Percentiles rank a stretch among this genome's conserved stretches.
These are phyloP conservation scores for Cryphonectria radicalis DNA, from an alignment of 2,329 filamentous ascomycete genomes.

Conservation along the genomic window DNA sequence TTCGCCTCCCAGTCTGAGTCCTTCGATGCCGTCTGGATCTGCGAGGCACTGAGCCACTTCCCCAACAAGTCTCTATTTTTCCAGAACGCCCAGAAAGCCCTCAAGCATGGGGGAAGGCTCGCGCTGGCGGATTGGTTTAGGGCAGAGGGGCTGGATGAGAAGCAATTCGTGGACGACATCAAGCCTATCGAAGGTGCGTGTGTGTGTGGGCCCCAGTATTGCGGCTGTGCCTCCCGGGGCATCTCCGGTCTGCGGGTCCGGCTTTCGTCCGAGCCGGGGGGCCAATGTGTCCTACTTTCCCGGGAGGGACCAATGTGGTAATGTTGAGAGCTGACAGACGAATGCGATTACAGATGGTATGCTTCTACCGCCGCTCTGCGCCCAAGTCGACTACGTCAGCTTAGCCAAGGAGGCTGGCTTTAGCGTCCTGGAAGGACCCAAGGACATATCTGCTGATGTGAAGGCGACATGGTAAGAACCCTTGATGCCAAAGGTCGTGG, in stretches of 20 bases:
- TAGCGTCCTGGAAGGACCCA: conserved; percentile 48
- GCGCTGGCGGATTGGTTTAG: conserved; percentile 68
- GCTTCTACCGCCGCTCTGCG: conserved; percentile 61
- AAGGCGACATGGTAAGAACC: conserved; percentile 59
- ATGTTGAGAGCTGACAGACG: not conserved
- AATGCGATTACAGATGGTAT: conserved; percentile 54
- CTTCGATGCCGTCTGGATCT: conserved; percentile 66
- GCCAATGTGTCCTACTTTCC: not conserved
- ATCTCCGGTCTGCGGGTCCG: not conserved
- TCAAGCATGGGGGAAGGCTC: conserved; percentile 55
- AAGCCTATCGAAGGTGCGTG: conserved; percentile 60
- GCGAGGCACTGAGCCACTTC: conserved; percentile 64
- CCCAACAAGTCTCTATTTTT: conserved; percentile 64
- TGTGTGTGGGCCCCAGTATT: conserved; percentile 32
- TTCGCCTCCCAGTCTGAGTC: conserved; percentile 45
- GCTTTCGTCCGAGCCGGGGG: not conserved
- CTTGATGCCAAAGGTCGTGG: conserved; percentile 7
- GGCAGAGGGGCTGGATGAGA: conserved; percentile 49
- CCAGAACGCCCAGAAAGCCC: conserved; percentile 51
- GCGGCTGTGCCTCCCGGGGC: not conserved
- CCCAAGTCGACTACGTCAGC: conserved; percentile 56
- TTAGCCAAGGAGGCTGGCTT: conserved; percentile 55
- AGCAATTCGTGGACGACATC: conserved; percentile 55
- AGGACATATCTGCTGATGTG: conserved; percentile 62
- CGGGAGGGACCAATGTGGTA: not conserved